phyloP scores from a whole-genome alignment of 495 filamentous ascomycete species.

The Zalerion maritima region DNA sequence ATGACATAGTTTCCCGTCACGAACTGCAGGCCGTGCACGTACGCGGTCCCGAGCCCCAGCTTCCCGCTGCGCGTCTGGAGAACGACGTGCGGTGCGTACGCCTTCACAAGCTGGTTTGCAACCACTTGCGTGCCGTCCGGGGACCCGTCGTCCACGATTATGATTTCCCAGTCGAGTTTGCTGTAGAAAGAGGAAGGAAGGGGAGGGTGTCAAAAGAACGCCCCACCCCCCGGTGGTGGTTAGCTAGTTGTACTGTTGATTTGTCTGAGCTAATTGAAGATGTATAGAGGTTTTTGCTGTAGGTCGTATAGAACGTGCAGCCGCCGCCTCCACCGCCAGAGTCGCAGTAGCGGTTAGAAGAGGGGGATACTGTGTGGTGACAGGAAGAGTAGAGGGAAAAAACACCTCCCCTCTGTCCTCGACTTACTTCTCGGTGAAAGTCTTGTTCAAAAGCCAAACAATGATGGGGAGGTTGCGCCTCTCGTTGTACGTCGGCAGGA shows the following conservation, averaged over 20 bases:
- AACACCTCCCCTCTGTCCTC: too few species aligned
- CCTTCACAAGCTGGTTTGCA: constrained; percentile 74
- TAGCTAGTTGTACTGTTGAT: too few species aligned
- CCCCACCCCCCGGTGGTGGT: too few species aligned
- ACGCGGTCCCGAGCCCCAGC: constrained; percentile 90
- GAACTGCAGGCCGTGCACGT: constrained; percentile 85
- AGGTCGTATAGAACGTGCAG: too few species aligned
- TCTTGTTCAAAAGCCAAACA: constrained; percentile 79
- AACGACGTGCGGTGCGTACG: constrained; percentile 63
- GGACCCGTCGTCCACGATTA: constrained; percentile 95
- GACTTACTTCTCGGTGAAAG: constrained; percentile 70
- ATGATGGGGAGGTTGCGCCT: constrained; percentile 93
- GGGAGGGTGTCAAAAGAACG: too few species aligned
- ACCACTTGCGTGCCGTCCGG: constrained; percentile 88
- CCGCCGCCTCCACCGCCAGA: background rate
- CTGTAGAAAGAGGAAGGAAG: constrained; percentile 23
- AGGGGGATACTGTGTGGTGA: background rate
- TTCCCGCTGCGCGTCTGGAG: constrained; percentile 83
- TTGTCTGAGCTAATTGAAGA: too few species aligned
- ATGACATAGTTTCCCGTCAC: constrained; percentile 85
- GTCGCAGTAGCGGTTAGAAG: constrained; percentile 1
- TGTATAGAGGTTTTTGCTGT: too few species aligned
- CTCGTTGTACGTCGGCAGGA: constrained; percentile 97
- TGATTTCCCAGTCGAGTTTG: constrained; percentile 91
- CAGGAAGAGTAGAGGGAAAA: constrained; percentile 1